Base-by-base conservation (phyloP, 306 rosid species). In the Fragaria iinumae region DNA sequence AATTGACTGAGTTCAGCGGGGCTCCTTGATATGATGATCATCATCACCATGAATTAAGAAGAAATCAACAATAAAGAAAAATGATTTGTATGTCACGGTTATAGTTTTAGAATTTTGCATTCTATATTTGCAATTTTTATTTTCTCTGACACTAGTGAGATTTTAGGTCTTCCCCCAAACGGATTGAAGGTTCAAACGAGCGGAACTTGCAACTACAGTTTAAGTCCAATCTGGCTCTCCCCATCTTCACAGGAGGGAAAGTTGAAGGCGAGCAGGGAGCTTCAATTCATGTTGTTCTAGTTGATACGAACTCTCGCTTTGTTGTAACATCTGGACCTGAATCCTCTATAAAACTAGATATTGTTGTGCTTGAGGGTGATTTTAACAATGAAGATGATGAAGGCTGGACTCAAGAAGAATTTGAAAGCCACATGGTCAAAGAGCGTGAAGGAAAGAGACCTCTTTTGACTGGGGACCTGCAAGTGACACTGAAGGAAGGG, bases 251-350 rank as follows among this genome's bases (percentile, higher is more conserved):
- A 1, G 99, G 99, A 69, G 99, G 99, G 85, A 96, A 96, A 86
- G 98, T 96, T 43, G 99, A 96, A 84, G 99, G 99, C 67, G 99
- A 93, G 93, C 99, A 88, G 87, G 99, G 99, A 74, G 99, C 98
- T 84, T 82, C 94, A 71, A 87, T 96, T 81, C 99, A 96, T 80
- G 86, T 91, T 41, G 97, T 96, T 76, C 84, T 96, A 80, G 45
- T 88, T 77, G 99, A 96, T 93, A 79, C 81, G 32, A 87, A 80
- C 80, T 81, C 83, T 73, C 86, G 89, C 27, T 80, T 48, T 62
- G 84, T 84, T 76, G 86, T 93, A 63, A 85, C 93, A 41, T 86
- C 90, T 76, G 98, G 98, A 55, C 91, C 89, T 76, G 97, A 91
- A 84, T 89, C 94, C 69, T 87, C 80, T 74, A 67, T 84, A 50